Evolutionary conservation across 768 basidiomycete species (phyloP), one percentile per base, ranked within the genome.

Genomic region (Kwoniella pini): DNA sequence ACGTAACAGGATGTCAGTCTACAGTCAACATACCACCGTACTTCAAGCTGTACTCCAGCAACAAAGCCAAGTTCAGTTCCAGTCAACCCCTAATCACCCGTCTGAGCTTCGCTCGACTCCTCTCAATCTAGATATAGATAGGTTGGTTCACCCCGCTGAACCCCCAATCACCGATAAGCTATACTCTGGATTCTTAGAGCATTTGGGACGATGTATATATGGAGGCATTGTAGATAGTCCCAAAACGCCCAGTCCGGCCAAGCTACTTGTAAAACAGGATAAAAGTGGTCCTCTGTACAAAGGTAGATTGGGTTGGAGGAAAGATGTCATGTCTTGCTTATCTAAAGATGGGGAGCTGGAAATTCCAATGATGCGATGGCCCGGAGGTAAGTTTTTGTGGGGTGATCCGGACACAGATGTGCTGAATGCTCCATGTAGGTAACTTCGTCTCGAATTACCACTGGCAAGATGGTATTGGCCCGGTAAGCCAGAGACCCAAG

Each of bases 121-220:
- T 15, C 44, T 84, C 58, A 78, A 76, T 57, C 80, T 84, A 62
- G 80, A 83, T 69, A 80, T 81, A 0, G 76, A 77, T 0, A 77
- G 80, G 26, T 64, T 80, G 53, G 79, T 82, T 53, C 81, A 81
- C 62, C 78, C 79, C 12, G 80, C 81, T 24, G 82, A 82, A 50
- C 80, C 82, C 21, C 80, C 81, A 19, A 82, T 85, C 48, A 53
- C 60, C 2, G 63, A 63, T 44, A 67, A 70, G 54, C 65, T 77
- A 67, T 86, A 84, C 71, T 84, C 83, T 26, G 85, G 85, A 1
- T 87, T 86, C 75, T 82, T 85, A 9, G 85, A 86, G 69, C 84
- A 86, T 63, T 82, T 86, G 75, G 85, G 75, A 17, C 39, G 76
- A 42, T 72, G 71, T 44, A 74, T 74, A 48, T 76, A 77, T 42